A percentile compares a stretch with the other conserved stretches of the same genome.
Conservation (phyloP, 495 filamentous ascomycete genomes). For the Hypoxylon rickii region DNA sequence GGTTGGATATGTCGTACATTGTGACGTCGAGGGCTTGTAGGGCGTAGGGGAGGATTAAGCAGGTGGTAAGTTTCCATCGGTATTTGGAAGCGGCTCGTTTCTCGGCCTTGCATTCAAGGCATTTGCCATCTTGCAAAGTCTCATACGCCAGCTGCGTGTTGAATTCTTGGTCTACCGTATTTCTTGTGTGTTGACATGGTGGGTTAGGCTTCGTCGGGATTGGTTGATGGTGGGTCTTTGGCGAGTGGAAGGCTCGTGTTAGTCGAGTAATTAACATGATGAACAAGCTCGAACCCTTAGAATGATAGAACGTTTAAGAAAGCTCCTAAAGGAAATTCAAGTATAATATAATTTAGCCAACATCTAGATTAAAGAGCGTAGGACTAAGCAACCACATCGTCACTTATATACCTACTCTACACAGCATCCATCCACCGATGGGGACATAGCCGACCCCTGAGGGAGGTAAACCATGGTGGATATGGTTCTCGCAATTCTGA, state of each 20-base stretch:
- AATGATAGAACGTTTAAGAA: too few species aligned
- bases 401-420: not conserved
- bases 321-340: too few species aligned
- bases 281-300: not conserved
- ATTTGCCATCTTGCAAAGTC: not conserved
- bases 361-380: not conserved
- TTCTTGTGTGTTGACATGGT: constrained; percentile 22
- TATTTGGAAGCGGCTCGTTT: constrained; percentile 42
- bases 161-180: constrained; percentile 1
- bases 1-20: constrained; percentile 36
- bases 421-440: too few species aligned
- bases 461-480: not conserved
- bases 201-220: not conserved
- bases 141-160: not conserved
- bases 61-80: constrained; percentile 58
- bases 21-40: constrained; percentile 61
- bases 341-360: not conserved
- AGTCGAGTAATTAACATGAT: constrained; percentile 6
- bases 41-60: constrained; percentile 57
- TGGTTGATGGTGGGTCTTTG: not conserved
- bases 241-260: constrained; percentile 9
- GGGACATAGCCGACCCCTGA: too few species aligned
- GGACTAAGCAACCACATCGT: not conserved
- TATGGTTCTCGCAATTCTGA: not conserved
- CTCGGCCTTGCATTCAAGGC: constrained; percentile 25